Base-by-base conservation (phyloP, 2,329 filamentous ascomycete genomes). In the Fusarium zealandicum region DNA sequence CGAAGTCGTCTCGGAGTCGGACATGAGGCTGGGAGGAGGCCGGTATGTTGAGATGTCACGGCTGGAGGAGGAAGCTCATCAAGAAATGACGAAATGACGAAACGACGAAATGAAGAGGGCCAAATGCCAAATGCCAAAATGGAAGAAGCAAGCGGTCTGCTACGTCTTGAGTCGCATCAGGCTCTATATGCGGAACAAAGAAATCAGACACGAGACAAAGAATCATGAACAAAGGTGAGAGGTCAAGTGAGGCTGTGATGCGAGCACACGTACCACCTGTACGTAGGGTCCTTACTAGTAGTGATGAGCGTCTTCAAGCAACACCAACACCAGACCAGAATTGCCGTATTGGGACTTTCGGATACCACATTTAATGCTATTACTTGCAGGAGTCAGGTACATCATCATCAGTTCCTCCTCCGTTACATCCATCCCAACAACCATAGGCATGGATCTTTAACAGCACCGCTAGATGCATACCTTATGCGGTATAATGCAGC, bases 171-270 rank as follows among this genome's bases (percentile, higher is more conserved):
- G 42, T 44, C 28, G 38, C 7, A 25, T 13, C 18, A 7, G 17
- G n/a, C 13, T 40, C 46, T 30, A 14, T 22, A 28, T 27, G 9
- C 10, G 45, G 20, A 37, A 7, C 2, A 22, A 30, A 30, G 27
- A 20, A 20, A 20, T 20, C 20, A 30, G 27, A 30, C 3, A 3
- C 27, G 27, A 30, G 3, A 47, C 22, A 44, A 50, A 57, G 20
- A 22, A 12, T 38, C 20, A 44, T 55, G 44, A 30, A 58, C 54
- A 61, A 61, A 59, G 58, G 58, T 61, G 46, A 54, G 44, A 54
- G 54, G 14, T 30, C 44, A 38, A 57, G 28, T 61, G 59, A 61
- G 58, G 59, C 58, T 55, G 58, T 48, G 54, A 61, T 59, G 32
- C 49, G 35, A 39, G 49, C 46, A 61, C 58, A 62, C 58, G 58